These are phyloP conservation scores for Alternaria hordeiaustralica DNA, from an alignment of 2,329 filamentous ascomycete genomes.

Conservation along the genomic window DNA sequence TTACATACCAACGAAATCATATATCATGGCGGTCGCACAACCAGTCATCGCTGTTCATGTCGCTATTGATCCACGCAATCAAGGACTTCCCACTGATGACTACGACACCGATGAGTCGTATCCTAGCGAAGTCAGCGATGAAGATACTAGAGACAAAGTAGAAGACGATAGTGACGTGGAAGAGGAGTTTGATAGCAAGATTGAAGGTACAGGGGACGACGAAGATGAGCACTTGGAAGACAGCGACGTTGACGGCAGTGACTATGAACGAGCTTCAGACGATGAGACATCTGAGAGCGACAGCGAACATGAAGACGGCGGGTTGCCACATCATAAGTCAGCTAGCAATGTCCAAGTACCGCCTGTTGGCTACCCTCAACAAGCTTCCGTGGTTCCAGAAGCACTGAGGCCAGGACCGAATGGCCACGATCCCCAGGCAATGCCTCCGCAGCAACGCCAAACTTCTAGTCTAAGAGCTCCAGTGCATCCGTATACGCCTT, in stretches of 20 bases:
- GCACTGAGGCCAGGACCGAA: not conserved
- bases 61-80: not conserved
- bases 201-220: not conserved
- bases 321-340: not conserved
- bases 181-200: not conserved
- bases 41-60: not conserved
- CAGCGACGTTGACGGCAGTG: not conserved
- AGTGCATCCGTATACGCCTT: not conserved
- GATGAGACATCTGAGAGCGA: not conserved
- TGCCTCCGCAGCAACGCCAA: not conserved
- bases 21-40: not conserved
- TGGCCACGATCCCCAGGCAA: not conserved
- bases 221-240: not conserved
- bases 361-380: not conserved
- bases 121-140: not conserved
- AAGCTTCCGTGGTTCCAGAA: not conserved
- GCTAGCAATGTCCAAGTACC: not conserved
- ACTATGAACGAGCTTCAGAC: not conserved
- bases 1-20: not conserved
- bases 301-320: not conserved
- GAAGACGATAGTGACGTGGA: not conserved
- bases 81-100: not conserved
- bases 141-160: not conserved
- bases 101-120: not conserved
- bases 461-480: not conserved